Conservation (phyloP, 2,329 filamentous ascomycete species). For the Didymella segeticola region DNA sequence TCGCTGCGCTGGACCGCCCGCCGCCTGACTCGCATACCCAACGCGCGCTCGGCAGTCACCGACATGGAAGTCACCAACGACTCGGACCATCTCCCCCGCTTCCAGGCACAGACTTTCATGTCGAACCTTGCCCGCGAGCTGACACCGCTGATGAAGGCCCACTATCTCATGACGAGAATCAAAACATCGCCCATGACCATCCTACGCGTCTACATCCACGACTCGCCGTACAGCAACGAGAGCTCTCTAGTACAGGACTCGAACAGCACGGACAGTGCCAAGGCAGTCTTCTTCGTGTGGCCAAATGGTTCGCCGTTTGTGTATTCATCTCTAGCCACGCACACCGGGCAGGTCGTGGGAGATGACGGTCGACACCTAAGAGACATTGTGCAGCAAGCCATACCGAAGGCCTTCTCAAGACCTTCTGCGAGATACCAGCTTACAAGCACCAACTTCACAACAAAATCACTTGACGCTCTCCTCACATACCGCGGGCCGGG, state of each 20-base stretch:
- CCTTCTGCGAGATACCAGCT: constrained; percentile 76
- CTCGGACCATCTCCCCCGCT: constrained; percentile 64
- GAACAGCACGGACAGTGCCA: constrained; percentile 63
- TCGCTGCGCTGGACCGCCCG: constrained; percentile 62
- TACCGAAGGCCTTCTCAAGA: constrained; percentile 81
- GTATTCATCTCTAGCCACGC: constrained; percentile 65
- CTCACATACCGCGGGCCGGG: constrained; percentile 73
- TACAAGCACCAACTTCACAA: constrained; percentile 70
- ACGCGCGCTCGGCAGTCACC: constrained; percentile 30
- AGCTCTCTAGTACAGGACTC: constrained; percentile 44
- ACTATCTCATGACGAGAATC: constrained; percentile 81
- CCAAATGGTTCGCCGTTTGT: constrained; percentile 80
- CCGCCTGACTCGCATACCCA: constrained; percentile 50
- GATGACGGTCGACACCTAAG: constrained; percentile 63
- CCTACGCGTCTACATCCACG: constrained; percentile 78
- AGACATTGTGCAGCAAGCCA: constrained; percentile 75
- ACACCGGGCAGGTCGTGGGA: constrained; percentile 44
- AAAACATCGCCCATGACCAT: constrained; percentile 72
- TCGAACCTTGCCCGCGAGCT: constrained; percentile 76
- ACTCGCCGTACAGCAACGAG: constrained; percentile 76
- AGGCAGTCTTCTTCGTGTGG: constrained; percentile 81
- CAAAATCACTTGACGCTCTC: constrained; percentile 74
- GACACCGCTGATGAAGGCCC: constrained; percentile 79
- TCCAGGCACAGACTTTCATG: constrained; percentile 82
- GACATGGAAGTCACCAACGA: constrained; percentile 50